A percentile compares a stretch with the other conserved stretches of the same genome.
These are phyloP conservation scores for Aquilaria agallochum DNA, from an alignment of 441 rosid species.

Conservation along the genomic window DNA sequence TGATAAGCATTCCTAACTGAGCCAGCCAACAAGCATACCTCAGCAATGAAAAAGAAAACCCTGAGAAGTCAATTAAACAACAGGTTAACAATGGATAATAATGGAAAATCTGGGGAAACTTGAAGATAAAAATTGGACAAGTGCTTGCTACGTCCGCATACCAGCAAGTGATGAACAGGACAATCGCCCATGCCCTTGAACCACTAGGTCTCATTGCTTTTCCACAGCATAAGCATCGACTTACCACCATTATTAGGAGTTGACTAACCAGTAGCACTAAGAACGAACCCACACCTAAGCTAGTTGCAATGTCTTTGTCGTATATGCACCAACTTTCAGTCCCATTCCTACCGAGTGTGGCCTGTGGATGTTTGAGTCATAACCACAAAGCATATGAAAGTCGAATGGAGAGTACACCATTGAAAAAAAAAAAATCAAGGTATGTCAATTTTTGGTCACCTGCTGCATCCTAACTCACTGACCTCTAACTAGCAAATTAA, in stretches of 20 bases:
- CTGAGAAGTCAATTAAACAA: conserved; percentile 32
- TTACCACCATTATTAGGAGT: conserved; percentile 53
- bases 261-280: conserved; percentile 62
- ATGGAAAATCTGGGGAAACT: background rate
- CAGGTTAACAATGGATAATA: background rate
- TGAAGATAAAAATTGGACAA: background rate
- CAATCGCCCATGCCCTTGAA: conserved; percentile 68
- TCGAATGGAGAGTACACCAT: no score
- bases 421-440: no score
- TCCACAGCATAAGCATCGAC: conserved; percentile 80
- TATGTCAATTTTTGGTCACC: no score
- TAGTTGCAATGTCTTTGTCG: conserved; percentile 75
- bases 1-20: conserved; percentile 79
- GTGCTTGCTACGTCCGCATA: conserved; percentile 17
- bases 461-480: no score
- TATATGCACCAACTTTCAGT: conserved; percentile 49
- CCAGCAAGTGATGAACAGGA: conserved; percentile 81
- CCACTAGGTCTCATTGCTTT: conserved; percentile 70
- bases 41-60: conserved; percentile 83
- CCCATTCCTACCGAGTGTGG: conserved; percentile 17
- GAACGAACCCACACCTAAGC: conserved; percentile 67
- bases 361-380: conserved; percentile 32
- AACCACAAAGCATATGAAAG: conserved; percentile 1
- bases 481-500: no score
- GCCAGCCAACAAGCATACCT: conserved; percentile 75